These are phyloP conservation scores for Hanseniaspora valbyensis DNA, from an alignment of 805 yeast genomes.

Conservation along the genomic window DNA sequence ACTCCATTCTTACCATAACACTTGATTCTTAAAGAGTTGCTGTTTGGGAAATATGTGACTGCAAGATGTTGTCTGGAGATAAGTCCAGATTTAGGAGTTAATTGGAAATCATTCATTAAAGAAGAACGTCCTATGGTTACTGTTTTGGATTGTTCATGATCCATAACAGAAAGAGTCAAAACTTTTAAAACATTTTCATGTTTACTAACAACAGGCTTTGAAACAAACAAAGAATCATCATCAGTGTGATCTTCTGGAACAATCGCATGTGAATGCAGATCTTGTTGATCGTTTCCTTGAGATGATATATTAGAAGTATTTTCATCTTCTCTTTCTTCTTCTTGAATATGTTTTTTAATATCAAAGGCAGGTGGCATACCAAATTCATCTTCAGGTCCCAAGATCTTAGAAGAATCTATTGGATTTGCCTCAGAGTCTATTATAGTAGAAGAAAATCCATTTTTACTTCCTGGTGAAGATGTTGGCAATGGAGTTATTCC, in stretches of 20 bases:
- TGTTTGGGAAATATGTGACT: constrained; percentile 32
- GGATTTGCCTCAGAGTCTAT: constrained; percentile 2
- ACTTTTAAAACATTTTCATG: background rate
- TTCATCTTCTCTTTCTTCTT: background rate
- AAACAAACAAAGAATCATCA: constrained; percentile 10
- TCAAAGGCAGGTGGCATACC: constrained; percentile 11
- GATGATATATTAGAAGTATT: background rate
- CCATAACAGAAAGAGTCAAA: constrained; percentile 21
- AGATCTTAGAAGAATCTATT: background rate
- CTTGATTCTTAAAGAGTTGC: constrained; percentile 39
- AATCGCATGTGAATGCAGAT: background rate
- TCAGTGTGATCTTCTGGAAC: constrained; percentile 19
- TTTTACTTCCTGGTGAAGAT: background rate
- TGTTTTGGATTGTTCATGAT: constrained; percentile 12
- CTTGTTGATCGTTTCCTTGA: background rate
- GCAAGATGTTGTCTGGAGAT: constrained; percentile 29
- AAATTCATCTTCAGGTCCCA: constrained; percentile 9
- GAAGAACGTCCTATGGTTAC: constrained; percentile 26
- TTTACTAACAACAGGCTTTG: constrained; percentile 8
- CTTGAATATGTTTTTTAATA: background rate
- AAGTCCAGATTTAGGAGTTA: constrained; percentile 25
- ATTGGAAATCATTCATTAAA: constrained; percentile 24
- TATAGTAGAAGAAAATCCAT: background rate
- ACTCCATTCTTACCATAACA: constrained; percentile 82
- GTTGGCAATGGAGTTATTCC: background rate